Conservation (phyloP, 2,329 filamentous ascomycete species). For the Davidsoniella virescens region DNA sequence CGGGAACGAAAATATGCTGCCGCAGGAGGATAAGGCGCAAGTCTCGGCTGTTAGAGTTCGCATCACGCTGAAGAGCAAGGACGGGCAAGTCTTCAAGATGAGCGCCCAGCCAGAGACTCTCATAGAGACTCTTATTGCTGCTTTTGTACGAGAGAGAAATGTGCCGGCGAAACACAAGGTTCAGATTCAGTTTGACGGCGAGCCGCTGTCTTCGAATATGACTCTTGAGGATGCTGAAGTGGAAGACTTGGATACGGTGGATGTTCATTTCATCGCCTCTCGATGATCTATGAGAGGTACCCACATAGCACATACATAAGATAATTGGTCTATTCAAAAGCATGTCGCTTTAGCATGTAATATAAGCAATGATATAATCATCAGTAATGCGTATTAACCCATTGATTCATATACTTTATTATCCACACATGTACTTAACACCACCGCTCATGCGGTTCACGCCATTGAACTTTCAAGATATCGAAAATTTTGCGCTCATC, state of each 20-base stretch:
- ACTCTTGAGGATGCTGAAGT: conserved; percentile 54
- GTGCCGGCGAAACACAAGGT: conserved; percentile 38
- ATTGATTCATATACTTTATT: background rate
- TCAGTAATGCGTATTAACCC: background rate
- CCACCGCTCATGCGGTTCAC: conserved; percentile 59
- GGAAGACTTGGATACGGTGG: conserved; percentile 57
- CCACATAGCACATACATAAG: conserved; percentile 18
- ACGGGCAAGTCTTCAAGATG: conserved; percentile 32
- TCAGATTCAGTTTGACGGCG: conserved; percentile 59
- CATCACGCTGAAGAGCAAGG: conserved; percentile 37
- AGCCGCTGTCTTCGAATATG: conserved; percentile 43
- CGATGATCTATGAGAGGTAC: background rate
- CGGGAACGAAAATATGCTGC: background rate
- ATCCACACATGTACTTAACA: conserved; percentile 32
- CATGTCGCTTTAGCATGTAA: no score
- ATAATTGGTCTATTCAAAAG: no score
- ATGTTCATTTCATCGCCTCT: conserved; percentile 41
- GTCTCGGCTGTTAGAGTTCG: conserved; percentile 25
- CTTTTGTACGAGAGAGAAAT: conserved; percentile 39
- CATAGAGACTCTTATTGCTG: conserved; percentile 44
- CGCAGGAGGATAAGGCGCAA: conserved; percentile 14
- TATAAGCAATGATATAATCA: no score
- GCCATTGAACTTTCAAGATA: conserved; percentile 68
- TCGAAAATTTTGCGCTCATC: conserved; percentile 72
- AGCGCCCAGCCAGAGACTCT: conserved; percentile 38